Percentiles rank a stretch among this genome's conserved stretches.
Conservation (phyloP, 352 stramenopile genomes). For the Pythium sukuiense region DNA sequence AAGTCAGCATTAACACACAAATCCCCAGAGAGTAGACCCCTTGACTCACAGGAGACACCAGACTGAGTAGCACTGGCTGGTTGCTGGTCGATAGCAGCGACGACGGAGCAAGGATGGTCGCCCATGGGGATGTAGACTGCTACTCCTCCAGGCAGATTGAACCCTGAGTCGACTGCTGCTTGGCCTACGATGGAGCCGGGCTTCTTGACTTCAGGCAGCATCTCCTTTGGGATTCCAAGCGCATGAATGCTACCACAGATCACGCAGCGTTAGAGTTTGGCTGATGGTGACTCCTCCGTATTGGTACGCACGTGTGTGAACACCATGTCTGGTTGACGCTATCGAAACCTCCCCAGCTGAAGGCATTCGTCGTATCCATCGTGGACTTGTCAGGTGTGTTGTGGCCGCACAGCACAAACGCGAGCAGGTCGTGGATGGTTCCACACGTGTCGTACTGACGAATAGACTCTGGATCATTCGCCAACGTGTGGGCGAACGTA, state of each 20-base stretch:
- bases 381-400: slow-evolving; percentile 32
- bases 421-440: slow-evolving; percentile 79
- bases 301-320: slow-evolving; percentile 25
- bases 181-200: slow-evolving; percentile 52
- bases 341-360: slow-evolving; percentile 75
- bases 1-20: slow-evolving; percentile 2
- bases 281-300: background rate
- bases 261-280: background rate
- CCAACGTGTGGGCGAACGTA: slow-evolving; percentile 60
- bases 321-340: slow-evolving; percentile 47
- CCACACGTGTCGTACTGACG: slow-evolving; percentile 66
- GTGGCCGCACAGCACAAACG: slow-evolving; percentile 71
- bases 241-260: slow-evolving; percentile 41
- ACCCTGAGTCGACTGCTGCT: slow-evolving; percentile 21
- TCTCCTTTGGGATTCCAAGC: slow-evolving; percentile 51
- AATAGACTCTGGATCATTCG: slow-evolving; percentile 33
- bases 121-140: slow-evolving; percentile 69
- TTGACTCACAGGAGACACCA: slow-evolving; percentile 7
- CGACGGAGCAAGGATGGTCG: slow-evolving; percentile 76
- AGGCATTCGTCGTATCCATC: slow-evolving; percentile 79
- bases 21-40: background rate
- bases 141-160: slow-evolving; percentile 31
- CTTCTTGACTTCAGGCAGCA: slow-evolving; percentile 62
- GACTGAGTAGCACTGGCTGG: background rate
- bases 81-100: slow-evolving; percentile 44